Evolutionary conservation across 169 alveolate species (phyloP), one percentile per base, ranked within the genome.

Genomic region (Blepharisma undulans): DNA sequence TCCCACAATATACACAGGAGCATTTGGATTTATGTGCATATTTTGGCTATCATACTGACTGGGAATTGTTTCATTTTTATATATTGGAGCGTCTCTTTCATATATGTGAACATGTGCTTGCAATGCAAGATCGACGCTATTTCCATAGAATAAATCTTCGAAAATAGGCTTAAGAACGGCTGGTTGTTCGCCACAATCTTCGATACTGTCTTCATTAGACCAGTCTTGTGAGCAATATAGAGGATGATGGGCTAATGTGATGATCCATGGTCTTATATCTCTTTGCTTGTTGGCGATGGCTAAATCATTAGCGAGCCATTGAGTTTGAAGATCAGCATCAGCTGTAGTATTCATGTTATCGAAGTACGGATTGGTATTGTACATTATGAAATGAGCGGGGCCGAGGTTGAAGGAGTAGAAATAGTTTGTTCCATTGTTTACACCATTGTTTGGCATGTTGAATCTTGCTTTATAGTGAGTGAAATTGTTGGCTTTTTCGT

Each of bases 241-340:
- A 66, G 91, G 91, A 25, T 86, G 91, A 72, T 86, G 91, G 71
- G 76, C 22, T 19, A 72, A 21, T 25, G 72, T 85, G 7, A 86
- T 86, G 72, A 86, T 22, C 91, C 91, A 86, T n/a, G 91, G 91
- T 72, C 91, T 60, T 18, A 86, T 27, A 18, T 72, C 84, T 86
- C 91, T 86, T 25, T 86, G 25, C 16, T 27, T 21, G 29, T 86
- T 86, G 36, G 91, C 91, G 0, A 61, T 6, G 10, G 27, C 36
- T 21, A 86, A 36, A 32, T 86, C 91, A 30, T 86, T 27, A 21
- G 22, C 22, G 14, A 86, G 29, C 91, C 91, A 86, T 5, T 84
- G 16, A 5, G 66, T 48, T 48, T 48, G 21, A 5, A 48, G 66
- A 1, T 48, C 66, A 48, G 66, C 66, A 5, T 48, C 66, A 0